A percentile compares a stretch with the other conserved stretches of the same genome.
Conservation (phyloP, 257 asterid species). For the Linaria vulgaris region DNA sequence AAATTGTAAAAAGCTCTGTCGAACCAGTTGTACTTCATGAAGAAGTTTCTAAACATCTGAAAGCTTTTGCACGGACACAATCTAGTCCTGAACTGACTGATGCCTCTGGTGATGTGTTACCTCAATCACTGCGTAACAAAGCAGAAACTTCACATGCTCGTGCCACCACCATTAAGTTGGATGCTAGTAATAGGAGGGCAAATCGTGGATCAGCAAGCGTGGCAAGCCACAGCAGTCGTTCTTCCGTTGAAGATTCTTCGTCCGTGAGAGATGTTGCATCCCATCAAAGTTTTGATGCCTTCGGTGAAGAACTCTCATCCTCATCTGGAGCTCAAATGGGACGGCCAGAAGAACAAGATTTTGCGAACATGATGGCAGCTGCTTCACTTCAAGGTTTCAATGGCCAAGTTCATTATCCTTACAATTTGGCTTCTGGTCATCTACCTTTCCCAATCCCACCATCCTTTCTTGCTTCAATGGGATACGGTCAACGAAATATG, state of each 20-base stretch:
- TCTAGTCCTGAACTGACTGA: conserved; percentile 96
- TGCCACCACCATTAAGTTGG: conserved; percentile 41
- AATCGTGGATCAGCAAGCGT: conserved; percentile 49
- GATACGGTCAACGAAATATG: conserved; percentile 61
- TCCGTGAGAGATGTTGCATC: conserved; percentile 39
- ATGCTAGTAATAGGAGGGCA: conserved; percentile 46
- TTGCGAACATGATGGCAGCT: conserved; percentile 81
- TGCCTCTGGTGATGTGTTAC: conserved; percentile 47
- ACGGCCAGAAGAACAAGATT: conserved; percentile 84
- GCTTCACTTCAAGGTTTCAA: conserved; percentile 74
- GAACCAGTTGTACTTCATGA: conserved; percentile 44
- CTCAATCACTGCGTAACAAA: conserved; percentile 38
- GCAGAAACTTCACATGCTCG: conserved; percentile 50
- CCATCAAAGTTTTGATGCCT: conserved; percentile 46
- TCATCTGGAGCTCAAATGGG: conserved; percentile 47
- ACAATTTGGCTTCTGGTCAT: conserved; percentile 63
- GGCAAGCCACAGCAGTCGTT: conserved; percentile 46
- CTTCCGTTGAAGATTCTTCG: conserved; percentile 47
- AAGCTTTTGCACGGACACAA: conserved; percentile 72
- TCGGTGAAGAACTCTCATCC: conserved; percentile 57
- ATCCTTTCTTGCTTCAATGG: conserved; percentile 74
- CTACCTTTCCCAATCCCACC: conserved; percentile 76
- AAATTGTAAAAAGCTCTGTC: conserved; percentile 37
- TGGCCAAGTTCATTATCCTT: conserved; percentile 63
- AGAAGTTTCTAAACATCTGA: conserved; percentile 51